Base-by-base conservation (phyloP, 345 rosid species). In the Rubroshorea leprosula region DNA sequence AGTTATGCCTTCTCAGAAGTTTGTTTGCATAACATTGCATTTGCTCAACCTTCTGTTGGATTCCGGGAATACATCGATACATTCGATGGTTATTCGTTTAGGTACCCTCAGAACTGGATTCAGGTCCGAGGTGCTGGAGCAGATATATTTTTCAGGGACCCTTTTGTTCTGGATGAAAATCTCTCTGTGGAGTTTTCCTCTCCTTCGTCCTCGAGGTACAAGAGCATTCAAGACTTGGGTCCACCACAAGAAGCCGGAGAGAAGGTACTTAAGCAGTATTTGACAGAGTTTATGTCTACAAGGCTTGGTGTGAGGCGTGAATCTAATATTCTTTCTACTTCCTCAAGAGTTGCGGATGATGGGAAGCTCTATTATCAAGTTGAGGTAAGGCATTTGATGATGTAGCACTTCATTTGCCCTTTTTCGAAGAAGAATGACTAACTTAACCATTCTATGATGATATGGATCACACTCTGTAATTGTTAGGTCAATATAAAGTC, bases 201-300 rank as follows among this genome's bases (percentile, higher is more conserved):
- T 46, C 98, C 96, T 53, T 92, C 98, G 16, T 92, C 98, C 8
- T 92, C 98, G 41, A 80, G 46, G 17, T 89, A 89, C 61, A 72
- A 70, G 72, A 83, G 82, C 5, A 84, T 89, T n/a, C 83, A 83
- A 50, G 96, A 92, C 68, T 71, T 92, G 75, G 98, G 98, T 15
- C 72, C 89, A 0, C 96, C 91, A 5, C 65, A 81, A 58, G 96
- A 92, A 60, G 97, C 96, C 46, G 99, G 80, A 38, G 79, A 78
- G 80, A 83, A 68, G 74, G 89, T 86, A 26, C 81, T 92, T 19
- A 76, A 69, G 72, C 94, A 92, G 80, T 89, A 83, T 72, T 74
- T 92, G 78, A 92, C 91, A 18, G 95, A 92, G 81, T 86, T 92
- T 71, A 92, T 92, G 98, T 92, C 98, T 23, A 92, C 98, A 38